Evolutionary conservation across 2,329 filamentous ascomycete species (phyloP).

Genomic region (Trichoderma afroharzianum): DNA sequence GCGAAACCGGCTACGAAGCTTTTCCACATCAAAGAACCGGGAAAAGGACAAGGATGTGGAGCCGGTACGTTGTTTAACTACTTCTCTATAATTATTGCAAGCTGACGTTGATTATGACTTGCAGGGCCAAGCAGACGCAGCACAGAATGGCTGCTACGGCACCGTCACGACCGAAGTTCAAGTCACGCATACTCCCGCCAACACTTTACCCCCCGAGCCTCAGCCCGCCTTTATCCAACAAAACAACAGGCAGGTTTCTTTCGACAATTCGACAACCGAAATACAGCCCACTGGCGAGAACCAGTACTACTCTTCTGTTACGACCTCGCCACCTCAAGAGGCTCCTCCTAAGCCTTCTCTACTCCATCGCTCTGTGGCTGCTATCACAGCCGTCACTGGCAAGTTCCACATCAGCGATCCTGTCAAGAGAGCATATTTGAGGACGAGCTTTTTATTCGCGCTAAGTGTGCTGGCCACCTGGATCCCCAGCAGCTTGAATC

Average conservation of each 20-base stretch:
- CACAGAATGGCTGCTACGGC: conserved; percentile 41
- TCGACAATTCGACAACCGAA: conserved; percentile 20
- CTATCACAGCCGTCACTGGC: conserved; percentile 31
- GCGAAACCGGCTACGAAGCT: conserved; percentile 52
- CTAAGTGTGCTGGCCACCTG: conserved; percentile 59
- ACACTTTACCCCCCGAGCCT: conserved; percentile 23
- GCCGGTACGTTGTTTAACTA: conserved; percentile 27
- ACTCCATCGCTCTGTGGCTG: conserved; percentile 19
- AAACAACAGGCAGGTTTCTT: conserved; percentile 23
- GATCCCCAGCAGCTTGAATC: conserved; percentile 68
- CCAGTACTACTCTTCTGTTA: conserved; percentile 35
- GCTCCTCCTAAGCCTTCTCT: conserved; percentile 16
- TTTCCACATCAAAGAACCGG: conserved; percentile 39
- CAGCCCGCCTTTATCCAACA: conserved; percentile 22
- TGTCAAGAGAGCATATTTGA: conserved; percentile 58
- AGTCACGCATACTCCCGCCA: conserved; percentile 34
- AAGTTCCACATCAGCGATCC: conserved; percentile 46
- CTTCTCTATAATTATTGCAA: neutral
- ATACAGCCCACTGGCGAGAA: conserved; percentile 22
- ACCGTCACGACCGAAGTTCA: conserved; percentile 53
- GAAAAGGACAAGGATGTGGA: conserved; percentile 29
- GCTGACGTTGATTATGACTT: conserved; percentile 6
- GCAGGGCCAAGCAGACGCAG: conserved; percentile 25
- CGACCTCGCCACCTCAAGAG: conserved; percentile 22
- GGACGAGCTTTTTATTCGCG: conserved; percentile 59